Percentiles rank a stretch among this genome's conserved stretches.
phyloP scores from a whole-genome alignment of 2,329 filamentous ascomycete species.

The Huntiella abstrusa region DNA sequence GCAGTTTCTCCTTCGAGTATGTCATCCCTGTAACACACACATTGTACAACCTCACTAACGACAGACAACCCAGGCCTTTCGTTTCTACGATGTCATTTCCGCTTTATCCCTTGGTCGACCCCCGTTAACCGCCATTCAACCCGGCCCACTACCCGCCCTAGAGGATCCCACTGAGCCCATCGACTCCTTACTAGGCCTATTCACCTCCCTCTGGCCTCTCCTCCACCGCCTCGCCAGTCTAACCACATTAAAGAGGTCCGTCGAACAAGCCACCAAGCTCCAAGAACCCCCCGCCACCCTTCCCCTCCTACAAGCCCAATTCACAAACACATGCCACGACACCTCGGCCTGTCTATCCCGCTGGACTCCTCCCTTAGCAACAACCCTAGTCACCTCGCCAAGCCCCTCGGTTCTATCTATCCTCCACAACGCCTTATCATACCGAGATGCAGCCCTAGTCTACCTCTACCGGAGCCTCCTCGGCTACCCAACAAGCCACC shows the following conservation, averaged over 20 bases:
- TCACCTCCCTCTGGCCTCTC: conserved; percentile 43
- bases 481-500: conserved; percentile 26
- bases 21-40: conserved; percentile 5
- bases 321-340: conserved; percentile 31
- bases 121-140: conserved; percentile 28
- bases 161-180: conserved; percentile 28
- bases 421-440: conserved; percentile 39
- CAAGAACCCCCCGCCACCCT: conserved; percentile 24
- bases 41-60: neutral
- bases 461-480: conserved; percentile 38
- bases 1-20: conserved; percentile 39
- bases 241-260: conserved; percentile 30
- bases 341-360: conserved; percentile 35
- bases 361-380: conserved; percentile 28
- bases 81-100: conserved; percentile 47
- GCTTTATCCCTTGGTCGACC: conserved; percentile 40
- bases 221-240: conserved; percentile 42
- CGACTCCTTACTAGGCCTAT: conserved; percentile 41
- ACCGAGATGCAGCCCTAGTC: conserved; percentile 38
- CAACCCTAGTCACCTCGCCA: conserved; percentile 13
- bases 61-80: conserved; percentile 30
- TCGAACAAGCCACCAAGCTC: conserved; percentile 25
- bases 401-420: conserved; percentile 32
- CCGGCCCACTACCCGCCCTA: conserved; percentile 21
- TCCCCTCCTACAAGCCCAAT: conserved; percentile 29